Conservation (phyloP, 1,139 yeast species). For the Hemisphaericaspora subhashii region DNA sequence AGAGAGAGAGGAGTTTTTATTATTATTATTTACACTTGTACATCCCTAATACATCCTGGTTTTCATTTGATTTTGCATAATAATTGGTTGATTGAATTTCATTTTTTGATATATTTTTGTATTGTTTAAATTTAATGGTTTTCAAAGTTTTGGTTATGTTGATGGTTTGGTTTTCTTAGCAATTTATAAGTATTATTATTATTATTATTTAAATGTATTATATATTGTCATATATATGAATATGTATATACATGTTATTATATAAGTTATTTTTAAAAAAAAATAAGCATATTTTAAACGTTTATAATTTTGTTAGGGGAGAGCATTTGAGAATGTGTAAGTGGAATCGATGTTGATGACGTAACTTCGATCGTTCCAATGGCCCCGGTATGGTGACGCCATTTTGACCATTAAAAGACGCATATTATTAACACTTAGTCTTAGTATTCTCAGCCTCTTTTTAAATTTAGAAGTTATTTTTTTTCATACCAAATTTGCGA, state of each 20-base stretch:
- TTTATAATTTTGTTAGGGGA: no score
- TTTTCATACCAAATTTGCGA: no score
- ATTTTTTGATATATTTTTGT: conserved; percentile 2
- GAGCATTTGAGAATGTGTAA: no score
- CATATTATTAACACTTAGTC: no score
- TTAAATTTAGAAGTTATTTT: no score
- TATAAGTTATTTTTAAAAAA: neutral
- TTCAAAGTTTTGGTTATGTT: conserved; percentile 3
- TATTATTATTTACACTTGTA: neutral
- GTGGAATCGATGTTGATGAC: no score
- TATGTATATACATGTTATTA: neutral
- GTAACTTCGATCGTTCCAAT: no score
- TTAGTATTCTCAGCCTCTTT: no score
- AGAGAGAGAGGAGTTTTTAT: neutral
- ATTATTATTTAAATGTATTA: conserved; percentile 4
- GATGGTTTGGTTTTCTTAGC: conserved; percentile 5
- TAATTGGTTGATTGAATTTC: neutral
- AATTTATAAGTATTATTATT: conserved; percentile 2
- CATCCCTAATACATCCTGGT: conserved; percentile 1
- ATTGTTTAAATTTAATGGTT: neutral
- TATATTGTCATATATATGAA: conserved; percentile 1
- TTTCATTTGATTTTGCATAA: neutral
- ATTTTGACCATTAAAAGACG: no score
- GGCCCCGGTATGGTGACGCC: no score
- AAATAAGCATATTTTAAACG: neutral